Evolutionary conservation across 2,329 filamentous ascomycete species (phyloP), one percentile per base, ranked within the genome.

Genomic region (Pestalotiopsis sp.): DNA sequence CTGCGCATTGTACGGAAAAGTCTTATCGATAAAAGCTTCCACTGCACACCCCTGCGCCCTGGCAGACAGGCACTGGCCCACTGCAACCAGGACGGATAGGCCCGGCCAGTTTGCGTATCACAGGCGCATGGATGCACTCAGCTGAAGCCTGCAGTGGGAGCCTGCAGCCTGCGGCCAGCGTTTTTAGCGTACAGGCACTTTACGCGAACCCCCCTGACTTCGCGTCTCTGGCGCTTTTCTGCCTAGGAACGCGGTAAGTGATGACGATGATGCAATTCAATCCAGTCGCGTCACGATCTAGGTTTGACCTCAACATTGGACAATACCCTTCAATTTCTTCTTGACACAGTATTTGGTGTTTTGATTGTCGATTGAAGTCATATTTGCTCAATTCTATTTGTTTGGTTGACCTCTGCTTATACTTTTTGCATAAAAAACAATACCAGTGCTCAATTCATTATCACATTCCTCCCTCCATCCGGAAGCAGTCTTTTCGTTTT

Each of bases 1-100:
- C 45, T 52, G 9, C 17, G 20, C n/a, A 20, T 52, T 52, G 45
- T 20, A 27, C 27, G 56, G 56, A 59, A 25, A 36, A 23, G 13
- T 27, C 57, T 60, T 63, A 63, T 63, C 60, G 60, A 63, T 63
- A 63, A 63, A 63, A 63, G 60, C 60, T 60, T 36, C 6, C n/a
- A 52, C 45, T 52, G 45, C 3, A 36, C 49, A 17, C 20, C 31
- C 25, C 25, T 9, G 31, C 14, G 57, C 23, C 57, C 57, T 20
- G 57, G 17, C 57, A 60, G 57, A 14, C 57, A 23, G 17, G 14
- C 14, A 52, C 45, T 23, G n/a, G 20, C 17, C 17, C 45, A 31
- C 31, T 31, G 31, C 45, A 52, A 20, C 41, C 41, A 49, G 17
- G 20, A 12, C 45, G 45, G 45, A n/a, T 52, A 20, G 17, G 45